Conservation (phyloP, 2,329 filamentous ascomycete genomes). For the Penicillium sp. region DNA sequence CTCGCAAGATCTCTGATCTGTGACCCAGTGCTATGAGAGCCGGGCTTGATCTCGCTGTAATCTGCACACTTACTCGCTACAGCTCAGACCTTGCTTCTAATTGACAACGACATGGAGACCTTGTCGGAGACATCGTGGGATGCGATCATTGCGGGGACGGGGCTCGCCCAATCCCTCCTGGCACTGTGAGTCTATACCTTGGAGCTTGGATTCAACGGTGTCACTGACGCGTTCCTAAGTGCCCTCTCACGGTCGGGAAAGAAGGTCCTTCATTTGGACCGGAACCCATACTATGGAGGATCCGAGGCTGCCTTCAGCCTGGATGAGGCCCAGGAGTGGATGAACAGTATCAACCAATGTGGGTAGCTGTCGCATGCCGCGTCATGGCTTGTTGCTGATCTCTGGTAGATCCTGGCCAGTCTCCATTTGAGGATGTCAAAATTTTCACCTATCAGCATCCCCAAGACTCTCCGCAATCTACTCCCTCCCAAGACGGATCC, state of each 20-base stretch:
- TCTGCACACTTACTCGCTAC: slow-evolving; percentile 19
- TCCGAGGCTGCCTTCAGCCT: slow-evolving; percentile 81
- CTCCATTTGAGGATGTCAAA: slow-evolving; percentile 42
- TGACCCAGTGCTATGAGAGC: slow-evolving; percentile 24
- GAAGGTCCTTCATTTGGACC: slow-evolving; percentile 85
- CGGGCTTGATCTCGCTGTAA: slow-evolving; percentile 15
- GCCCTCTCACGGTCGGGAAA: slow-evolving; percentile 88
- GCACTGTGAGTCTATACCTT: slow-evolving; percentile 59
- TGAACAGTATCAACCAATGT: slow-evolving; percentile 46
- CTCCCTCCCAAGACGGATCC: neutral
- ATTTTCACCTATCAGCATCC: slow-evolving; percentile 26
- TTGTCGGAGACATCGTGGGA: slow-evolving; percentile 74
- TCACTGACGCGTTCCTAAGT: slow-evolving; percentile 61
- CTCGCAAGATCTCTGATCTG: neutral
- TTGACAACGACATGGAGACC: slow-evolving; percentile 61
- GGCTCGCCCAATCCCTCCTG: slow-evolving; percentile 74
- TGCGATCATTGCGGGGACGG: slow-evolving; percentile 75
- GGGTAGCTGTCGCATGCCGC: slow-evolving; percentile 14
- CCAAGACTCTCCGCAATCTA: slow-evolving; percentile 2
- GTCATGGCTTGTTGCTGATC: slow-evolving; percentile 21
- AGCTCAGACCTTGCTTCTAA: slow-evolving; percentile 17
- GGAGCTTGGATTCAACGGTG: slow-evolving; percentile 8
- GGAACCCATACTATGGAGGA: slow-evolving; percentile 84
- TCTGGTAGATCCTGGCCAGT: slow-evolving; percentile 33
- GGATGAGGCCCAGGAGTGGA: slow-evolving; percentile 77